Evolutionary conservation across 1,284 basidiomycete genomes (phyloP).

Genomic region (Sanghuangporus baumii): DNA sequence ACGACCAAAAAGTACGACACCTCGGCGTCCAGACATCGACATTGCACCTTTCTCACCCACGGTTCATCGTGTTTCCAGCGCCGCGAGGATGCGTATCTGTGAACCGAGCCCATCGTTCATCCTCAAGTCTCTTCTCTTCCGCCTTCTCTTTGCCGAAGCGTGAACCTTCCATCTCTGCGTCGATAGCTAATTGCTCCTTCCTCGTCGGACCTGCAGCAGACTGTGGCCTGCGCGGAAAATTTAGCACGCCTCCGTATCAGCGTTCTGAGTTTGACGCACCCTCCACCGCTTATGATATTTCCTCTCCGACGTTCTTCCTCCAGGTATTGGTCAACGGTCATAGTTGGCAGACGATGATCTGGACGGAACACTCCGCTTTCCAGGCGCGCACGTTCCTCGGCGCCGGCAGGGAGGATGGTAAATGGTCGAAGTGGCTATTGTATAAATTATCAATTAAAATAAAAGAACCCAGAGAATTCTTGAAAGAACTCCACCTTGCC

Average conservation of each 20-base stretch:
- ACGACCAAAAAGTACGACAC: background rate
- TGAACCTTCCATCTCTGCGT: slow-evolving; percentile 83
- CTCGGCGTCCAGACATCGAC: slow-evolving; percentile 17
- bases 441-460: background rate
- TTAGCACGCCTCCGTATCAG: background rate
- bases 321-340: slow-evolving; percentile 95
- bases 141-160: slow-evolving; percentile 59
- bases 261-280: slow-evolving; percentile 44
- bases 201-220: slow-evolving; percentile 65
- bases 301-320: slow-evolving; percentile 81
- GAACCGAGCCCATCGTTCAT: slow-evolving; percentile 83
- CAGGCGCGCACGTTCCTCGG: slow-evolving; percentile 62
- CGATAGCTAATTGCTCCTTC: slow-evolving; percentile 70
- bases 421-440: slow-evolving; percentile 78
- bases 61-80: slow-evolving; percentile 92
- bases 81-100: slow-evolving; percentile 80
- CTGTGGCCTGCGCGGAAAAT: slow-evolving; percentile 44
- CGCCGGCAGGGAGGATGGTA: slow-evolving; percentile 78
- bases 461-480: background rate
- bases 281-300: slow-evolving; percentile 83
- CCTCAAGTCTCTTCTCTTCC: slow-evolving; percentile 75
- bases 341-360: slow-evolving; percentile 86
- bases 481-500: slow-evolving; percentile 55
- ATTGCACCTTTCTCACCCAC: slow-evolving; percentile 48
- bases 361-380: slow-evolving; percentile 82